phyloP scores from a whole-genome alignment of 805 yeast species.

The Yarrowia alimentaria region DNA sequence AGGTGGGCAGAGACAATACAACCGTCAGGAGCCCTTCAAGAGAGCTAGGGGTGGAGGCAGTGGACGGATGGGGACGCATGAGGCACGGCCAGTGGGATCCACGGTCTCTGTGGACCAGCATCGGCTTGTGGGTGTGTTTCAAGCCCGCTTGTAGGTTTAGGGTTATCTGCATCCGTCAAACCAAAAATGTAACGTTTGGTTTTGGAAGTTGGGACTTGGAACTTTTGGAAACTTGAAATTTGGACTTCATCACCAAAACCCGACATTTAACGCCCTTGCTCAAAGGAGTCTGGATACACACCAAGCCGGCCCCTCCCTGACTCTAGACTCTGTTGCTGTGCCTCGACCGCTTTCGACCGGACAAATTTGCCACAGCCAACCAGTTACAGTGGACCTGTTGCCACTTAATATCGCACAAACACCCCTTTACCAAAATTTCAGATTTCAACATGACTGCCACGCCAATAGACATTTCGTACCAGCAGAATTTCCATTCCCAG shows the following conservation, averaged over 20 bases:
- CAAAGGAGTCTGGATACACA: too few relatives aligned
- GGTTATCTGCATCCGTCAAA: constrained; percentile 16
- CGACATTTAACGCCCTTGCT: too few relatives aligned
- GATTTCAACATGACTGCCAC: constrained; percentile 36
- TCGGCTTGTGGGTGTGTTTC: too few relatives aligned
- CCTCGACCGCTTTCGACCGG: too few relatives aligned
- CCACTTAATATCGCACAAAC: not conserved
- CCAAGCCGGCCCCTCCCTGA: too few relatives aligned
- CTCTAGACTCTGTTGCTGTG: too few relatives aligned
- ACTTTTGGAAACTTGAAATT: constrained; percentile 25
- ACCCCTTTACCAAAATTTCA: constrained; percentile 9
- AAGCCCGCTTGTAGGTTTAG: not conserved
- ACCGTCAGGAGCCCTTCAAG: too few relatives aligned
- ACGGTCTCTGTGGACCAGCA: too few relatives aligned
- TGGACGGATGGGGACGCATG: too few relatives aligned
- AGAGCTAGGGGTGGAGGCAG: not conserved
- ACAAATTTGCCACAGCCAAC: too few relatives aligned
- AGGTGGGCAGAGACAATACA: too few relatives aligned
- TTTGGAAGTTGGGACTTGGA: constrained; percentile 25
- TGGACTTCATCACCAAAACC: constrained; percentile 4
- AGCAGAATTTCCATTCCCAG: constrained; percentile 38
- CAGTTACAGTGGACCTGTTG: not conserved
- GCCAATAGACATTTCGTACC: constrained; percentile 45
- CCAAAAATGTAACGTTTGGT: constrained; percentile 21
- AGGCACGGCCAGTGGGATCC: too few relatives aligned